Percentiles rank a stretch among this genome's conserved stretches.
Evolutionary conservation across 495 filamentous ascomycete species (phyloP).

Genomic region (Penicillium bialowiezense): DNA sequence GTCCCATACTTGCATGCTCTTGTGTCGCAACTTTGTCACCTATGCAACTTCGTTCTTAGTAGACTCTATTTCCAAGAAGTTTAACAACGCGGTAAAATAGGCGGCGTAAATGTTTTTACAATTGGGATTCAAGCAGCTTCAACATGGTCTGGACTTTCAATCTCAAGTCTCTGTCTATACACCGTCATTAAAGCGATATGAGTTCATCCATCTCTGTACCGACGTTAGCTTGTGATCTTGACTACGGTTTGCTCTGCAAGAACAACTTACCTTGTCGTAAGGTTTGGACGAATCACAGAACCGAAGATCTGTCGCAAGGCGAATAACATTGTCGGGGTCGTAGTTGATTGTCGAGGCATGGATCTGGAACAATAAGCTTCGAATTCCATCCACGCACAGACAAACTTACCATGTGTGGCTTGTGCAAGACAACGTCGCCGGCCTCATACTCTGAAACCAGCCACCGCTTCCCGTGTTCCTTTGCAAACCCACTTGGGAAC

Average conservation of each 20-base stretch:
- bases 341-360: conserved; percentile 56
- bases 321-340: conserved; percentile 52
- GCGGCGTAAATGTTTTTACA: not conserved
- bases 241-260: not conserved
- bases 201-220: conserved; percentile 37
- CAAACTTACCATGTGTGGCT: conserved; percentile 48
- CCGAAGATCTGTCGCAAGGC: conserved; percentile 55
- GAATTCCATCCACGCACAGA: not conserved
- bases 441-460: conserved; percentile 55
- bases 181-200: conserved; percentile 34
- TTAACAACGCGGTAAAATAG: not conserved
- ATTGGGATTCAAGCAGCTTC: not conserved
- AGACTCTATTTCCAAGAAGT: not conserved
- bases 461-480: conserved; percentile 45
- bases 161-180: too few relatives aligned
- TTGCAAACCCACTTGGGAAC: conserved; percentile 42
- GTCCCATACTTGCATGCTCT: conserved; percentile 1
- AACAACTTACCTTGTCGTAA: conserved; percentile 40
- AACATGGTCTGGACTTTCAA: too few relatives aligned
- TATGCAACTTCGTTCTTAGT: not conserved
- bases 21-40: not conserved
- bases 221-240: not conserved
- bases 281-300: conserved; percentile 51
- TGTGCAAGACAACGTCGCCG: conserved; percentile 61
- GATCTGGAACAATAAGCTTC: conserved; percentile 31